A percentile compares a stretch with the other conserved stretches of the same genome.
Evolutionary conservation across 2,329 filamentous ascomycete genomes (phyloP).

Genomic region (Pseudogymnoascus sp.): DNA sequence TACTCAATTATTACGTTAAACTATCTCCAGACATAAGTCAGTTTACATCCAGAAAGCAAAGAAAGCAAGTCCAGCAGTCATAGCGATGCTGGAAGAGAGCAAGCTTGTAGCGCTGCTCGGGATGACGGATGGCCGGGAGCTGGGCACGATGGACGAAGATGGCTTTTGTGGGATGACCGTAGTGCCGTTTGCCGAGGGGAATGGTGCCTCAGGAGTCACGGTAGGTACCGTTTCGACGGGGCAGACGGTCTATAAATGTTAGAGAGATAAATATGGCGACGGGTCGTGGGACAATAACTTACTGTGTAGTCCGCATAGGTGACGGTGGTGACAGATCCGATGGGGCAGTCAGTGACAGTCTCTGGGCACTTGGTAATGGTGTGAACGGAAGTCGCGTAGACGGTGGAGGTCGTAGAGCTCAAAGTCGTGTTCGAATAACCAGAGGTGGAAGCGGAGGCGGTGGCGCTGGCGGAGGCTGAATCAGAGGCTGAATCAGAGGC

Average conservation of each 20-base stretch:
- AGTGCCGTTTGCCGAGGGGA: not conserved
- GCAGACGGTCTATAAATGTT: not conserved
- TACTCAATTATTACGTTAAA: not conserved
- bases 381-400: slow-evolving; percentile 15
- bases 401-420: slow-evolving; percentile 2
- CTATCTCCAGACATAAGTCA: not conserved
- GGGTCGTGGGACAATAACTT: not conserved
- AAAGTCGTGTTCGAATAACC: not conserved
- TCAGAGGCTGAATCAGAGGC: not conserved
- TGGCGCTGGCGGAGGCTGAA: not conserved
- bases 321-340: slow-evolving; percentile 29
- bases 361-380: slow-evolving; percentile 24
- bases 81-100: not conserved
- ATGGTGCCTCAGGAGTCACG: not conserved
- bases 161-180: not conserved
- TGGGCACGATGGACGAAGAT: not conserved
- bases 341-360: slow-evolving; percentile 34
- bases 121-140: not conserved
- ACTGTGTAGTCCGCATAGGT: not conserved
- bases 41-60: slow-evolving; percentile 4
- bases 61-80: not conserved
- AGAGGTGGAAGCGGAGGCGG: not conserved
- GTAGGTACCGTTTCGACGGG: not conserved
- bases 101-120: not conserved
- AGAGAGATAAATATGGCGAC: not conserved